These are phyloP conservation scores for Suillus luteus DNA, from an alignment of 768 basidiomycete species.

Conservation along the genomic window DNA sequence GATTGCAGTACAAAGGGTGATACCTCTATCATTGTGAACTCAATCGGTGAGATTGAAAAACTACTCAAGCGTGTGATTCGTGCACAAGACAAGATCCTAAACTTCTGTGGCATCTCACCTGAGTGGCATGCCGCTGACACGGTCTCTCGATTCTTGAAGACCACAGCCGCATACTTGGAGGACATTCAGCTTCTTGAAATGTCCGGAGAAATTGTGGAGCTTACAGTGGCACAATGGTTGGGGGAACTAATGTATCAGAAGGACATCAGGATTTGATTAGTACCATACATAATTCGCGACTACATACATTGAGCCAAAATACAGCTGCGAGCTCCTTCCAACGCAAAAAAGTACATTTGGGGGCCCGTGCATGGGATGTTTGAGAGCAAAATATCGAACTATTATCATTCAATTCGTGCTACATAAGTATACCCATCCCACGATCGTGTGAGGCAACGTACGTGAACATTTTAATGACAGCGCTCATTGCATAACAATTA, in stretches of 20 bases:
- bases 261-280: not conserved
- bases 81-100: not conserved
- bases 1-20: not conserved
- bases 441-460: not conserved
- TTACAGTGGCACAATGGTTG: not conserved
- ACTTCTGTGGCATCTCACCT: not conserved
- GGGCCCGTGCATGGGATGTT: not conserved
- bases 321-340: not conserved
- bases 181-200: not conserved
- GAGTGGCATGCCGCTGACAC: not conserved
- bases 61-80: not conserved
- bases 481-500: conserved; percentile 2
- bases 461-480: conserved; percentile 3
- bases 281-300: not conserved
- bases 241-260: not conserved
- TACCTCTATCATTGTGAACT: not conserved
- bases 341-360: not conserved
- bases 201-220: not conserved
- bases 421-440: conserved; percentile 6
- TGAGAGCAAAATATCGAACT: not conserved
- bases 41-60: not conserved
- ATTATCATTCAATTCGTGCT: conserved; percentile 1
- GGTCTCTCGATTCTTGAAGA: not conserved
- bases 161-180: not conserved
- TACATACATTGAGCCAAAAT: not conserved